These are phyloP conservation scores for Schizophyllum amplum DNA, from an alignment of 1,284 basidiomycete genomes.

Conservation along the genomic window DNA sequence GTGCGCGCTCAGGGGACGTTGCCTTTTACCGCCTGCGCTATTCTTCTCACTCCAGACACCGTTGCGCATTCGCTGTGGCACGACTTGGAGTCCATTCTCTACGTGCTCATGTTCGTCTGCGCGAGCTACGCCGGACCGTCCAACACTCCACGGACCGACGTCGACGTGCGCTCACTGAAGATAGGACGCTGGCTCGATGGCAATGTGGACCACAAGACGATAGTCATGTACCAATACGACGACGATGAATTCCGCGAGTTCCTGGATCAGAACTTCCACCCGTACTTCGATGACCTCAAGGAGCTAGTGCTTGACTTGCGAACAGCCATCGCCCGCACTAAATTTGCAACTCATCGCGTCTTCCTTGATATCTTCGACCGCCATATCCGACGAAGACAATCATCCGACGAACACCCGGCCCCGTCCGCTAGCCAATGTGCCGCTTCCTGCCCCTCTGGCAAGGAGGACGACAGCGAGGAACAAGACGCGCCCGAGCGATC, in stretches of 20 bases:
- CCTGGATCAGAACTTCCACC: background rate
- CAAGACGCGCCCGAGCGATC: too few species aligned
- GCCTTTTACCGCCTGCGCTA: conserved; percentile 5
- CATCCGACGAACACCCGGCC: too few species aligned
- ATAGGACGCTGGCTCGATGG: background rate
- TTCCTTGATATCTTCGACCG: background rate
- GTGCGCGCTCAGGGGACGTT: conserved; percentile 7
- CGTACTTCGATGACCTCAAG: conserved; percentile 3
- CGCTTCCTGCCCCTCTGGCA: too few species aligned
- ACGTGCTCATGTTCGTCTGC: conserved; percentile 7
- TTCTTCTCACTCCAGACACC: background rate
- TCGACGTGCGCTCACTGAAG: background rate
- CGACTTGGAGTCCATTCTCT: conserved; percentile 7
- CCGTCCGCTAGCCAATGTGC: too few species aligned
- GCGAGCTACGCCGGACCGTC: conserved; percentile 4
- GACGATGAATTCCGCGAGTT: background rate
- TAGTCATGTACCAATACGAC: background rate
- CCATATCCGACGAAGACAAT: too few species aligned
- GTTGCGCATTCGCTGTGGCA: conserved; percentile 4
- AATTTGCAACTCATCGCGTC: background rate
- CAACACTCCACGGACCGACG: background rate
- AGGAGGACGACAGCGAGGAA: too few species aligned
- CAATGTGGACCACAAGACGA: background rate
- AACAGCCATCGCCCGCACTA: background rate
- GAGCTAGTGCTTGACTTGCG: background rate